Conservation (phyloP, 768 basidiomycete genomes). For the Tylopilus sp. region DNA sequence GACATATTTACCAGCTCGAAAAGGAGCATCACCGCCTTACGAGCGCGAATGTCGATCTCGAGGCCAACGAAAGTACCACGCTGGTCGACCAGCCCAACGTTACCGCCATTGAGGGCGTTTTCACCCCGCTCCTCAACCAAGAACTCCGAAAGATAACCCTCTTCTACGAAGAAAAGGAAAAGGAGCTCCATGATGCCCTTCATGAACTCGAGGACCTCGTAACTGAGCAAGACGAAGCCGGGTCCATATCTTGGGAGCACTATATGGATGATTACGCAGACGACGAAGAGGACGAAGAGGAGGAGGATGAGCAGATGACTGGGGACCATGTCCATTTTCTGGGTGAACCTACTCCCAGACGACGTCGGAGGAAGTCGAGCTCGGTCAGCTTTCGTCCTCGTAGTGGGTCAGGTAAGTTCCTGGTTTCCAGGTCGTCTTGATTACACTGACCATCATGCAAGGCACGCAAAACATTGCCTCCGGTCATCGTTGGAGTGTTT, state of each 20-base stretch:
- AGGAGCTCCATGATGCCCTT: slow-evolving; percentile 63
- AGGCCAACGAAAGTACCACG: slow-evolving; percentile 57
- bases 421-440: background rate
- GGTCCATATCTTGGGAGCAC: slow-evolving; percentile 44
- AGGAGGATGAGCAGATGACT: slow-evolving; percentile 32
- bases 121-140: slow-evolving; percentile 71
- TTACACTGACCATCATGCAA: slow-evolving; percentile 3
- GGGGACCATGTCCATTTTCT: slow-evolving; percentile 28
- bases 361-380: slow-evolving; percentile 36
- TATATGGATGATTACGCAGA: slow-evolving; percentile 48
- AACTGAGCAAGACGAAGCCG: slow-evolving; percentile 55
- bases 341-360: slow-evolving; percentile 24
- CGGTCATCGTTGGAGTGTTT: slow-evolving; percentile 38
- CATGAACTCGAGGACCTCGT: slow-evolving; percentile 56
- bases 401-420: slow-evolving; percentile 19
- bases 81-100: slow-evolving; percentile 43
- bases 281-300: slow-evolving; percentile 61
- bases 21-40: slow-evolving; percentile 60
- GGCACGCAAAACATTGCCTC: slow-evolving; percentile 11
- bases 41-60: slow-evolving; percentile 48
- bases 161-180: slow-evolving; percentile 80
- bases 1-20: slow-evolving; percentile 81
- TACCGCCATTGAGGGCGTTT: slow-evolving; percentile 51
- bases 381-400: slow-evolving; percentile 24
- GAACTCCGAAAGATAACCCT: slow-evolving; percentile 76